Evolutionary conservation across 768 basidiomycete genomes (phyloP), one percentile per base, ranked within the genome.

Genomic region (Termitomyces bulborhizus): DNA sequence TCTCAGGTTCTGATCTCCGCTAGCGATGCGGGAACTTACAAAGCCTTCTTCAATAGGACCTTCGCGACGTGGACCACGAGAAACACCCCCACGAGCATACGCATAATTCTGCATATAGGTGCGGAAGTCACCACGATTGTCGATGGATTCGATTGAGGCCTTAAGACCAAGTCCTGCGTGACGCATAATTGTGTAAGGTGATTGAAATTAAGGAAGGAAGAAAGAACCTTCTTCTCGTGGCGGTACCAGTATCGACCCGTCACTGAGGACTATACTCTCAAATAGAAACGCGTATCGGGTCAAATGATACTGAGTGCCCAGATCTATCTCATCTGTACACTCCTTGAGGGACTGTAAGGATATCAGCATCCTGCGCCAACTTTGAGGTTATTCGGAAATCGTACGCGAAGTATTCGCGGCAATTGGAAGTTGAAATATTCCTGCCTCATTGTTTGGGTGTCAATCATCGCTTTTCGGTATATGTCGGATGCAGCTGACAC

Each of bases 381-480:
- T 37, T 31, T 18, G 56, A 51, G 44, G n/a, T 37, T 37, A 31
- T 11, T 32, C n/a, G 27, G 26, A n/a, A 53, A 32, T 79, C 90
- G 66, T 67, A 95, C 94, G 50, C 97, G 81, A 39, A 99, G 71
- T 55, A 98, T 90, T 61, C 93, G 87, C 53, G 97, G 97, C 40
- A 98, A 73, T 64, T 98, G 96, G 65, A 96, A 90, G 68, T 98
- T 96, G 71, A 97, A 99, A 69, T 98, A 98, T 66, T 99, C 97
- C 69, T 98, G 95, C 58, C 95, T 81, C 73, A 92, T 84, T 4
- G 84, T 75, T 68, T 98, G 94, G 12, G 90, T 92, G 59, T 98
- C 93, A 13, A 81, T 83, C 31, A 97, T 86, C 1, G 92, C 86
- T 70, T 97, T 95, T 54, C 93, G 79, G 65, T 93, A 98, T 32